Evolutionary conservation across 2,329 filamentous ascomycete species (phyloP), one percentile per base, ranked within the genome.

Genomic region (Colletotrichum sp.): DNA sequence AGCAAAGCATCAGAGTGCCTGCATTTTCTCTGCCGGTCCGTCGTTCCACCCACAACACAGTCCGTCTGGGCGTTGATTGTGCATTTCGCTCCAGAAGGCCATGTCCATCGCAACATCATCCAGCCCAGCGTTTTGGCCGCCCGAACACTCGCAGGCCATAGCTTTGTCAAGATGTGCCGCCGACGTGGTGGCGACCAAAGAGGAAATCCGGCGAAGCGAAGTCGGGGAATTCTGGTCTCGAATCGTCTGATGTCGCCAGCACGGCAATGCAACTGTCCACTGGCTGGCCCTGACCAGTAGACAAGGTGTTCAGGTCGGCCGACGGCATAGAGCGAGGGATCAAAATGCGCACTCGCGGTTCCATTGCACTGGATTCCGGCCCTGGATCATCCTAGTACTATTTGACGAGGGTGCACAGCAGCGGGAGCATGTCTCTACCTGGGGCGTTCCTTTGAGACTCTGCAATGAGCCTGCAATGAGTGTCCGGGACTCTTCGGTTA

Each of bases 51-150:
- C 34, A 27, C n/a, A 27, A 51, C 57, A 57, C 62, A 57, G 57
- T 27, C 43, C n/a, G 71, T 66, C 71, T 61, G 69, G 62, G 62
- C 57, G 68, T 24, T 36, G 13, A 58, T 24, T 47, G 61, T 73
- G 67, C 55, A 21, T 62, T 21, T 16, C 43, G 43, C 55, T 31
- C n/a, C 21, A 51, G 18, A 51, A 54, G 38, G 38, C 21, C 70
- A 57, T 13, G 29, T 47, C 55, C 33, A 29, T 57, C 29, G 59
- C 55, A 58, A 36, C 59, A 62, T 21, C 57, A 27, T 18, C 59
- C 36, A 70, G n/a, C n/a, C 43, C 15, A 55, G 47, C 43, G 18
- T 47, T 63, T 67, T 33, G 54, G 59, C 24, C 29, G 34, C 34
- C 47, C 24, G 59, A 31, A 21, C 43, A 51, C 43, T 51, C 43